Percentiles rank a stretch among this genome's conserved stretches.
These are phyloP conservation scores for Arabis alpina DNA, from an alignment of 345 rosid genomes.

Conservation along the genomic window DNA sequence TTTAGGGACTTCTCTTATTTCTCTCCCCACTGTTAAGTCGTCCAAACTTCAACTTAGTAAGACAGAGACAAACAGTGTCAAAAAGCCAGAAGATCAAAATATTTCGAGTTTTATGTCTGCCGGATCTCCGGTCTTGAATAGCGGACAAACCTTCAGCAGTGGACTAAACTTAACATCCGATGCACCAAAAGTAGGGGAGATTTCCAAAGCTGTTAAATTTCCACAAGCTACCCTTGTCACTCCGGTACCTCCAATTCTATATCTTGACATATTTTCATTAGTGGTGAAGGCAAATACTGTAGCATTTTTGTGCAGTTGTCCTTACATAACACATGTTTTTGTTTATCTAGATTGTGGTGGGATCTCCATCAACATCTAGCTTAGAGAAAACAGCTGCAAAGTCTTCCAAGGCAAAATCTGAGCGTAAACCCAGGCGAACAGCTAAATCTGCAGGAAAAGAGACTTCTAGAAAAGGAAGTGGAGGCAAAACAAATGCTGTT, in stretches of 20 bases:
- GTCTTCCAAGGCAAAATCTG: conserved; percentile 62
- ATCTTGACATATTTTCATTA: conserved; percentile 8
- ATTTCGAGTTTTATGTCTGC: conserved; percentile 38
- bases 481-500: conserved; percentile 51
- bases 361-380: conserved; percentile 58
- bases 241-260: conserved; percentile 45
- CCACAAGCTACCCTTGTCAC: conserved; percentile 46
- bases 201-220: conserved; percentile 48
- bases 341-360: conserved; percentile 59
- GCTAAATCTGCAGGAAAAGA: conserved; percentile 68
- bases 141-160: conserved; percentile 49
- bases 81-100: conserved; percentile 44
- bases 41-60: conserved; percentile 49
- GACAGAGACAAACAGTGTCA: conserved; percentile 45
- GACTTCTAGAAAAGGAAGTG: conserved; percentile 63
- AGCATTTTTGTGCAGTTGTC: conserved; percentile 1
- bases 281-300: conserved; percentile 13
- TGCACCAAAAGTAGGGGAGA: conserved; percentile 50
- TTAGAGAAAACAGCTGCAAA: conserved; percentile 51
- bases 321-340: conserved; percentile 20
- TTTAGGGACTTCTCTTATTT: conserved; percentile 49
- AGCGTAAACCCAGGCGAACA: conserved; percentile 74
- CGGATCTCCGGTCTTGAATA: conserved; percentile 49
- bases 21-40: conserved; percentile 48
- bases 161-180: conserved; percentile 59